phyloP scores from a whole-genome alignment of 1,284 basidiomycete genomes.

The Phylloboletellus chloephorus region DNA sequence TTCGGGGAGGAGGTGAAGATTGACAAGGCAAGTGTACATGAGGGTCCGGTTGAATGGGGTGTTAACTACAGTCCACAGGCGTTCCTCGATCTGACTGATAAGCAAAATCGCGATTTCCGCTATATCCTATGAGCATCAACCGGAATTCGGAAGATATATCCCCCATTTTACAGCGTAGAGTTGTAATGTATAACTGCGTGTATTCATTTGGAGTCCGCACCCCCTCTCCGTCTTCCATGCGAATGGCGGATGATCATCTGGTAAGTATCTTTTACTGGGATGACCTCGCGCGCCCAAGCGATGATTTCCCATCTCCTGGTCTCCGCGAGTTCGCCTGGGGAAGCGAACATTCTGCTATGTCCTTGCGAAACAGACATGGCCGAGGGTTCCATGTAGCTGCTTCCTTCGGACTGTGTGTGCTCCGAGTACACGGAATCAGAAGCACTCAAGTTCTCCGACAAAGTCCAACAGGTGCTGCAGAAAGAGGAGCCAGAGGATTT shows the following conservation, averaged over 20 bases:
- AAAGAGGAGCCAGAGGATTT: constrained; percentile 16
- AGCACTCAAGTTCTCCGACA: constrained; percentile 4
- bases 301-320: constrained; percentile 16
- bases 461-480: constrained; percentile 26
- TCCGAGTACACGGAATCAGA: constrained; percentile 10
- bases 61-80: constrained; percentile 32
- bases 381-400: constrained; percentile 9
- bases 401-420: constrained; percentile 3
- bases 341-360: not conserved
- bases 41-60: constrained; percentile 7
- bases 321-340: constrained; percentile 6
- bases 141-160: not conserved
- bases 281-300: constrained; percentile 19
- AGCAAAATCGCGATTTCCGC: constrained; percentile 56
- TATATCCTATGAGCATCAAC: constrained; percentile 39
- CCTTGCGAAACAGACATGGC: constrained; percentile 4
- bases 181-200: constrained; percentile 9
- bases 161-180: constrained; percentile 10
- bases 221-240: not conserved
- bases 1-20: constrained; percentile 50
- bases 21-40: constrained; percentile 46
- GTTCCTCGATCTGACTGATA: constrained; percentile 67
- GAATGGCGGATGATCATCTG: constrained; percentile 15
- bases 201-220: constrained; percentile 6
- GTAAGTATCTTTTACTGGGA: constrained; percentile 23